Evolutionary conservation across 495 filamentous ascomycete genomes (phyloP).

Genomic region (Trichoderma asperelloides): DNA sequence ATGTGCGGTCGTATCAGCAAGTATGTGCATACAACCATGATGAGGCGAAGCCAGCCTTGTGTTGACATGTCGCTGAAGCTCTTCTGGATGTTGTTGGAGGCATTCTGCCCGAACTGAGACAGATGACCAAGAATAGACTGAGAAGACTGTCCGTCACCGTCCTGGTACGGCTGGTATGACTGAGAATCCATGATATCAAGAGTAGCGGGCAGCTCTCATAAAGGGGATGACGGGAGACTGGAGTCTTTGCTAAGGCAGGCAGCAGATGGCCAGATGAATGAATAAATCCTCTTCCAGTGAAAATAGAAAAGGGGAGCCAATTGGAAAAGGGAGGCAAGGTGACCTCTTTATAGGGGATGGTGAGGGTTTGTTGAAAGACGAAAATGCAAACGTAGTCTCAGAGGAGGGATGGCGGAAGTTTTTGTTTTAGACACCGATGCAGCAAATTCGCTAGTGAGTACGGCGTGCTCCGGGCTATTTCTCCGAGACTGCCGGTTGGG

Average conservation of each 20-base stretch:
- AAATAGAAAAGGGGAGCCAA: background rate
- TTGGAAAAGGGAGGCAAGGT: background rate
- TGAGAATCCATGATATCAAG: background rate
- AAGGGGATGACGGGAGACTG: background rate
- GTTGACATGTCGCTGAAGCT: conserved; percentile 46
- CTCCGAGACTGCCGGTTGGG: conserved; percentile 5
- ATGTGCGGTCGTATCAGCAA: conserved; percentile 58
- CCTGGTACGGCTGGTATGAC: background rate
- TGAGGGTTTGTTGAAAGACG: background rate
- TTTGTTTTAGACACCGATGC: background rate
- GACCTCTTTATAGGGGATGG: background rate
- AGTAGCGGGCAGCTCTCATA: background rate
- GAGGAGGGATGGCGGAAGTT: background rate
- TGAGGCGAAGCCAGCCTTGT: conserved; percentile 51
- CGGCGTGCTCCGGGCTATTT: conserved; percentile 1
- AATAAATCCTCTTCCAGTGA: background rate
- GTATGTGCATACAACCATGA: conserved; percentile 54
- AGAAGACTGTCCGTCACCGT: background rate
- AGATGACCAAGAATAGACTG: background rate
- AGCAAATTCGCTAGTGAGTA: background rate
- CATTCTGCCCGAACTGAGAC: conserved; percentile 25
- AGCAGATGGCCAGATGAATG: background rate
- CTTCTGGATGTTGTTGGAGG: conserved; percentile 45
- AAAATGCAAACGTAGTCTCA: background rate
- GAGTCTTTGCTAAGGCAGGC: background rate